Conservation (phyloP, 202 grass and related monocot species). For the Schoenoplectus tabernaemontani region DNA sequence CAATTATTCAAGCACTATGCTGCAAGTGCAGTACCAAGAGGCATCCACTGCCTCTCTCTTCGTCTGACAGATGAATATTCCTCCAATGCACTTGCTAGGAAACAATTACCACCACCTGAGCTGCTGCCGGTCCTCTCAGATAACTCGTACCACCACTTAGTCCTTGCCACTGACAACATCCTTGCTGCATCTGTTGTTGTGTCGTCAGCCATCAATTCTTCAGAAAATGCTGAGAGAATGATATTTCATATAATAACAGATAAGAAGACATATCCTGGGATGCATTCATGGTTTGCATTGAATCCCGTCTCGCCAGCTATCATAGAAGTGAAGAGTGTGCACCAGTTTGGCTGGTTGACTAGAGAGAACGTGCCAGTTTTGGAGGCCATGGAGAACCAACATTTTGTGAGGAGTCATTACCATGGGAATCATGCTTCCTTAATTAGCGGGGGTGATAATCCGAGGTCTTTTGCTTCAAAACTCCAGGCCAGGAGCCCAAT, state of each 20-base stretch:
- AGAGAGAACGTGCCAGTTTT: constrained; percentile 95
- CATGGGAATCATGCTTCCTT: constrained; percentile 71
- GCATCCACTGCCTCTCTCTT: constrained; percentile 90
- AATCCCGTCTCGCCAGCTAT: constrained; percentile 86
- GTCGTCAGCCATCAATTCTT: constrained; percentile 60
- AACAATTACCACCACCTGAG: constrained; percentile 93
- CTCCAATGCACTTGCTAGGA: constrained; percentile 94
- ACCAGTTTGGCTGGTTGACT: constrained; percentile 95
- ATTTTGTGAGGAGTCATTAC: constrained; percentile 81
- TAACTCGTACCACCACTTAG: constrained; percentile 79
- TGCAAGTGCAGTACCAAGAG: constrained; percentile 86
- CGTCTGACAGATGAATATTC: constrained; percentile 99
- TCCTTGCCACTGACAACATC: constrained; percentile 94
- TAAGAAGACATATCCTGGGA: constrained; percentile 95
- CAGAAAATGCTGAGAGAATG: constrained; percentile 56
- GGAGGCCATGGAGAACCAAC: constrained; percentile 88
- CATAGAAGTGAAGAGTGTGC: constrained; percentile 93
- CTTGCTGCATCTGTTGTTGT: constrained; percentile 95
- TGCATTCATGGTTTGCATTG: constrained; percentile 99
- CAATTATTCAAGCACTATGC: constrained; percentile 91
- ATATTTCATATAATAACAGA: constrained; percentile 96
- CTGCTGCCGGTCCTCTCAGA: constrained; percentile 79
- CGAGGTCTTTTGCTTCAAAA: constrained; percentile 88
- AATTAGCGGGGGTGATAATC: constrained; percentile 47
- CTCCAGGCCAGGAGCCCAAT: constrained; percentile 90